Conservation (phyloP, 1,284 basidiomycete genomes). For the Boletus hoseneyae region DNA sequence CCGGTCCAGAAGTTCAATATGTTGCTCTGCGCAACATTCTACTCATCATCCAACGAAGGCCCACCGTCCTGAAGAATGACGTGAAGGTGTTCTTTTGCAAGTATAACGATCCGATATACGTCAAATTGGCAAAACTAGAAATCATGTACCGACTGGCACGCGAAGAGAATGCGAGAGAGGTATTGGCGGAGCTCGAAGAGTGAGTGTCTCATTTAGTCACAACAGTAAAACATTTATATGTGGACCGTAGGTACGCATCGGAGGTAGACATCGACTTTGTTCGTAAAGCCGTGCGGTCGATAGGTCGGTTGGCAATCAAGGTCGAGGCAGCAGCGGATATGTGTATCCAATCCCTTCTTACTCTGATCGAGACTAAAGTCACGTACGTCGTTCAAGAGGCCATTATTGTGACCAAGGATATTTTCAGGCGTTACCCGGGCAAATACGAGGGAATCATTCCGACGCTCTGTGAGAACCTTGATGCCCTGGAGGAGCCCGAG, state of each 20-base stretch:
- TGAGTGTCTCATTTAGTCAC: constrained; percentile 39
- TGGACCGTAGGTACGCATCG: constrained; percentile 77
- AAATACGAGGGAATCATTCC: constrained; percentile 96
- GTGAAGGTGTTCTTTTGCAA: constrained; percentile 99
- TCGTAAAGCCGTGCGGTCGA: constrained; percentile 93
- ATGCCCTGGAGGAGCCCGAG: constrained; percentile 92
- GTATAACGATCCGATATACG: constrained; percentile 99
- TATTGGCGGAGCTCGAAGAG: constrained; percentile 94
- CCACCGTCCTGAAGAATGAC: constrained; percentile 91
- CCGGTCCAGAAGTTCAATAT: constrained; percentile 98
- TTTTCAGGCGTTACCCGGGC: constrained; percentile 96
- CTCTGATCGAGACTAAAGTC: constrained; percentile 91
- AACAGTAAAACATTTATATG: constrained; percentile 4
- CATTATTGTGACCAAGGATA: constrained; percentile 96
- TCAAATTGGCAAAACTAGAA: constrained; percentile 97
- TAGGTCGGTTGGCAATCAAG: constrained; percentile 97
- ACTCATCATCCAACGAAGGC: constrained; percentile 92
- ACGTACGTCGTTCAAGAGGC: constrained; percentile 98
- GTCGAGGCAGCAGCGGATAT: constrained; percentile 86
- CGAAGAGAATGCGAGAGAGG: constrained; percentile 87
- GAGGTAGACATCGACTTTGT: constrained; percentile 99
- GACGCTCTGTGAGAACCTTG: constrained; percentile 88
- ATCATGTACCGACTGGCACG: constrained; percentile 97
- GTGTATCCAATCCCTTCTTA: constrained; percentile 86
- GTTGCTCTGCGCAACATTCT: constrained; percentile 96